Evolutionary conservation across 306 rosid species (phyloP).

Genomic region (Vigna reflexopilosa): DNA sequence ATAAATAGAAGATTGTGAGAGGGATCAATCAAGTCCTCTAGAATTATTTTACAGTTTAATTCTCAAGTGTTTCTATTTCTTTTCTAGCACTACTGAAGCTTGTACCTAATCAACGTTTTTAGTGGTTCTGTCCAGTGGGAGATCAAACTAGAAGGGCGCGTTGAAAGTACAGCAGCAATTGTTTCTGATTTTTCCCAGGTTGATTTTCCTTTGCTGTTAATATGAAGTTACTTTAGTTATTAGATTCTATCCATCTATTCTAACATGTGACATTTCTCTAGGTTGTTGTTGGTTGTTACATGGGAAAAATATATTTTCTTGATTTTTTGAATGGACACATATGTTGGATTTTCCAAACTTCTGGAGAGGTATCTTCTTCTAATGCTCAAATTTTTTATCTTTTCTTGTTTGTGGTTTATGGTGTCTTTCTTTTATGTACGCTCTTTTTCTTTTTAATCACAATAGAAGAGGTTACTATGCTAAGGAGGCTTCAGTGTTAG

Average conservation of each 20-base stretch:
- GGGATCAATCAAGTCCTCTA: too few species aligned
- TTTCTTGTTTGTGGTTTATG: slow-evolving; percentile 44
- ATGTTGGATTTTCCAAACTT: slow-evolving; percentile 85
- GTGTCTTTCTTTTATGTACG: slow-evolving; percentile 22
- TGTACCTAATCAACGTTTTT: slow-evolving; percentile 56
- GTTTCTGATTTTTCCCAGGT: slow-evolving; percentile 89
- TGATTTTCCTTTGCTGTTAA: slow-evolving; percentile 37
- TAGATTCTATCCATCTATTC: slow-evolving; percentile 39
- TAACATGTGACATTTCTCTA: slow-evolving; percentile 44
- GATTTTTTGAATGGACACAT: slow-evolving; percentile 70
- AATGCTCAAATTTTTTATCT: slow-evolving; percentile 23
- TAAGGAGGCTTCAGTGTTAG: not conserved
- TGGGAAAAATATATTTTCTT: slow-evolving; percentile 86
- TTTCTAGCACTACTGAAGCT: slow-evolving; percentile 38
- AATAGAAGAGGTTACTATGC: not conserved
- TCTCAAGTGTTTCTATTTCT: not conserved
- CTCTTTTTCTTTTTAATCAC: not conserved
- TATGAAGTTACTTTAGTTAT: slow-evolving; percentile 8
- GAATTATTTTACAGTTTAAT: too few species aligned
- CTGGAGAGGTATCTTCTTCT: slow-evolving; percentile 74
- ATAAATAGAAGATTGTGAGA: too few species aligned
- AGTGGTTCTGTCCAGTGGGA: slow-evolving; percentile 96
- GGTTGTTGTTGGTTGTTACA: slow-evolving; percentile 96
- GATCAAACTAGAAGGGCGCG: slow-evolving; percentile 78
- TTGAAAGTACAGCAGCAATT: slow-evolving; percentile 89